These are phyloP conservation scores for Bothriochloa decipiens DNA, from an alignment of 176 grass and related monocot genomes.

Conservation along the genomic window DNA sequence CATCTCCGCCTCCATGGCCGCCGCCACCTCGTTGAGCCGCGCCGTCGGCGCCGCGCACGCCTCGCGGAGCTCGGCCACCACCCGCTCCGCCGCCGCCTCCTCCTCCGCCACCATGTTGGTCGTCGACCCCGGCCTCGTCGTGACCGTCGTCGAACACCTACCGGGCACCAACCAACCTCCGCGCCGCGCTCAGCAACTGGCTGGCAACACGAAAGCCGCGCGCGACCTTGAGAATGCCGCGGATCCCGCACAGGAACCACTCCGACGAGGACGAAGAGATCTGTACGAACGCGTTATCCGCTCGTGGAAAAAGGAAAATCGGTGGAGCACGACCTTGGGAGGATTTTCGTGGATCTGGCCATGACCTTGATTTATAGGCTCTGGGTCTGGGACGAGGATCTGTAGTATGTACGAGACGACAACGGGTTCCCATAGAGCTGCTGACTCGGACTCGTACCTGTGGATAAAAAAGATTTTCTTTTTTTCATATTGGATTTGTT, in stretches of 20 bases:
- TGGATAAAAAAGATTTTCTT: background rate
- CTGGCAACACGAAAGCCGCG: no score
- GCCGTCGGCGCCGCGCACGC: constrained; percentile 53
- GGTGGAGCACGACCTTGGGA: background rate
- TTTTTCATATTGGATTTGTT: background rate
- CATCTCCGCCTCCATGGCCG: constrained; percentile 62
- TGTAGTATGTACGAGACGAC: background rate
- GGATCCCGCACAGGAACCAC: background rate
- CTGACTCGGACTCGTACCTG: background rate
- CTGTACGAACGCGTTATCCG: background rate
- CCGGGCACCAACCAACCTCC: background rate
- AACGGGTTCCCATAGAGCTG: background rate
- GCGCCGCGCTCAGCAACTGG: background rate
- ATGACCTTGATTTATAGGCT: constrained; percentile 3
- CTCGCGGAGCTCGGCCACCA: constrained; percentile 52
- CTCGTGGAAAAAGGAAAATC: background rate
- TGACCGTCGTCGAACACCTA: background rate
- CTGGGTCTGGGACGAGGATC: background rate
- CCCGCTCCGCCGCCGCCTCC: constrained; percentile 24
- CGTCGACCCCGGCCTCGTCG: background rate
- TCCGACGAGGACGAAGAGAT: background rate
- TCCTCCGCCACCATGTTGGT: constrained; percentile 30
- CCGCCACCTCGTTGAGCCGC: constrained; percentile 45
- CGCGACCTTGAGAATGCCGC: no score
- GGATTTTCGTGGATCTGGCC: background rate